Base-by-base conservation (phyloP, 495 filamentous ascomycete species). In the Saxophila tyrrhenica region DNA sequence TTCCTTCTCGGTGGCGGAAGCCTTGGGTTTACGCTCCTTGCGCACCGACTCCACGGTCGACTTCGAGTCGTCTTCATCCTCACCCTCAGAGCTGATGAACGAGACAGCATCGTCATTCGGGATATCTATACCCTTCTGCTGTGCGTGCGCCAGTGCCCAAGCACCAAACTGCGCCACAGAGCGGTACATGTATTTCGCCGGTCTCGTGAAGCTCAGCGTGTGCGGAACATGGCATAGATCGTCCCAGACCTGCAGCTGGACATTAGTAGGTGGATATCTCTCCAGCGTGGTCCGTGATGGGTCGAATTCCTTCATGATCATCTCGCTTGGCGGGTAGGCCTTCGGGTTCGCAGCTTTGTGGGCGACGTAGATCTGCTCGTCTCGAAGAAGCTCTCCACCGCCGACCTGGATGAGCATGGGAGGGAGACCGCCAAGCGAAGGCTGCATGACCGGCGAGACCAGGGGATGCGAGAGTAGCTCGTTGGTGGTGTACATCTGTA, bases 191-290 rank as follows among this genome's bases (percentile, higher is more conserved):
- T 85, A 86, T 62, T 95, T 97, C 10, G 91, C 91, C 1, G 91
- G 91, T n/a, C 81, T 74, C 0, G 91, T 95, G 63, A 91, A 97
- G 65, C 86, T 91, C 13, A 97, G 72, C 0, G 89, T 94, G 3
- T 89, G 86, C 1, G 84, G 86, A 13, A 95, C 91, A 64, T 97
- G 91, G 50, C 91, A 97, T 17, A 95, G 71, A 63, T 94, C 81
- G 25, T 96, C 91, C 87, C 91, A 96, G 7, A 97, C 84, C 67
- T 97, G 91, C n/a, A 97, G 73, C 65, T 94, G 89, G 9, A 97
- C 91, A 63, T 94, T 82, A 0, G 91, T 97, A 1, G 87, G 85
- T 32, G 78, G 76, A 63, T 84, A 92, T 39, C 78, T 79, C 22
- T 74, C 67, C 17, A 94, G 69, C 48, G 71, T 67, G 16, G 75